Base-by-base conservation (phyloP, 352 stramenopile species). In the Pythium angustatum region DNA sequence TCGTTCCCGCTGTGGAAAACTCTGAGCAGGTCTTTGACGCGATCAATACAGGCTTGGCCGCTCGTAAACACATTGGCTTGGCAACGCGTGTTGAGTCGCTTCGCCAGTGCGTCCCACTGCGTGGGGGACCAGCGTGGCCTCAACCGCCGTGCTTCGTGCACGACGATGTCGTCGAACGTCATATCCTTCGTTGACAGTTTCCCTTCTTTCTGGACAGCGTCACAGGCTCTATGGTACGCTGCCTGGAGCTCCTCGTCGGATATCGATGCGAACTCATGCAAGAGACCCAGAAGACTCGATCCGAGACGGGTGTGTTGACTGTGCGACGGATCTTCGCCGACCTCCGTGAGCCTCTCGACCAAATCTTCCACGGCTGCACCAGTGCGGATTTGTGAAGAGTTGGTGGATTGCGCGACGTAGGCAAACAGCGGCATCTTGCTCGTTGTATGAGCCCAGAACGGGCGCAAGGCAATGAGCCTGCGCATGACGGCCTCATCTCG, bases 121-220 rank as follows among this genome's bases (percentile, higher is more conserved):
- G 2, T 3, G 5, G 30, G 10, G 2, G 44, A 51, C 44, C 44
- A 51, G 1, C 8, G 11, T n/a, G n/a, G n/a, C 8, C 19, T 41
- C 34, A 41, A 41, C 8, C 19, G 34, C 34, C 12, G 44, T 28
- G 44, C 44, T 51, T 51, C 44, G 44, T 28, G 19, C 12, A 51
- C 14, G 2, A 51, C n/a, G 44, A 51, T 31, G 24, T 51, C 24
- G 44, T 51, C 44, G 5, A 51, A n/a, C 44, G 44, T 51, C 34
- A 41, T 41, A 41, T 41, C 8, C 34, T 41, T 41, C 34, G 19
- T 41, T 15, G 19, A 19, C 34, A 41, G 12, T 11, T 10, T 12
- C 11, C 11, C 34, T 41, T 41, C 34, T 41, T 15, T 10, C 34
- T 15, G 11, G 11, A 41, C 34, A 15, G 19, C 11, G 19, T 41